Evolutionary conservation across 2,329 filamentous ascomycete species (phyloP).

Genomic region (Aureobasidium zeae): DNA sequence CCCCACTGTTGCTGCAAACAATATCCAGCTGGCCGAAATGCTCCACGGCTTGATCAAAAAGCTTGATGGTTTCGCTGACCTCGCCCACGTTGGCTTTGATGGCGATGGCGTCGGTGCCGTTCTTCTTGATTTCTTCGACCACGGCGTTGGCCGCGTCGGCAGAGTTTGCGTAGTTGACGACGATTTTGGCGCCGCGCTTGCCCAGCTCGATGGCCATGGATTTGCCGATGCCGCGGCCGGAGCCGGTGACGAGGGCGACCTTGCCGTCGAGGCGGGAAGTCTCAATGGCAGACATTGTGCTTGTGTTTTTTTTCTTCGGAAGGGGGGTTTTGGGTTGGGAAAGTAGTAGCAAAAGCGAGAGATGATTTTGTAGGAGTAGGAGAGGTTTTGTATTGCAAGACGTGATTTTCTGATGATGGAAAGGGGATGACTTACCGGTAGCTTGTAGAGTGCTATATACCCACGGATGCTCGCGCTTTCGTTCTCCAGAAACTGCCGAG

Average conservation of each 20-base stretch:
- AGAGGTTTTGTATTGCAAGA: neutral
- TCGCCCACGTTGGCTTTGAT: conserved; percentile 61
- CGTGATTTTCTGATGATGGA: conserved; percentile 15
- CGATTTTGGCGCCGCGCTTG: conserved; percentile 55
- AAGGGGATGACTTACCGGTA: conserved; percentile 6
- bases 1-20: conserved; percentile 59
- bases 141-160: conserved; percentile 55
- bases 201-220: conserved; percentile 59
- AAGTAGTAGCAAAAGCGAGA: conserved; percentile 13
- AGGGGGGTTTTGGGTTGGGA: conserved; percentile 11
- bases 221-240: conserved; percentile 55
- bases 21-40: conserved; percentile 61
- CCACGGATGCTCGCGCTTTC: conserved; percentile 8
- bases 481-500: conserved; percentile 12
- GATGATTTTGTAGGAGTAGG: conserved; percentile 8
- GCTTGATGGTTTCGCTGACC: conserved; percentile 50
- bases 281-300: conserved; percentile 33
- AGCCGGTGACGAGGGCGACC: conserved; percentile 46
- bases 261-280: conserved; percentile 46
- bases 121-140: conserved; percentile 55
- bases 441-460: conserved; percentile 15
- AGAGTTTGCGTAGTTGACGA: conserved; percentile 61
- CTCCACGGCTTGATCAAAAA: conserved; percentile 55
- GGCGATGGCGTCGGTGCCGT: conserved; percentile 53
- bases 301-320: too few species aligned